These are phyloP conservation scores for Purshia tridentata DNA, from an alignment of 306 rosid species.

Conservation along the genomic window DNA sequence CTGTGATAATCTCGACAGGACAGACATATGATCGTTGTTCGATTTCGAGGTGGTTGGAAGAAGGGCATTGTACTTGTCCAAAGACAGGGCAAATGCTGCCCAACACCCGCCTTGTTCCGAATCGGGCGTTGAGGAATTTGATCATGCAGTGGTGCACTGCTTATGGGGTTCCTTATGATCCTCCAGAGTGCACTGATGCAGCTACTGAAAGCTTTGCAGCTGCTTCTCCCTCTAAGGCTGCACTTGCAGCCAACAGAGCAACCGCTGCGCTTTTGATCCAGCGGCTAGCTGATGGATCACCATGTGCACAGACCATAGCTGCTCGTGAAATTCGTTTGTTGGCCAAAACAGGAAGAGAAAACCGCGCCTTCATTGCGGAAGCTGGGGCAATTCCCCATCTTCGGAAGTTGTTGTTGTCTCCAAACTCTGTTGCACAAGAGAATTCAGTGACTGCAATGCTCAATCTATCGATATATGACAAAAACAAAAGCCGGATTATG, in stretches of 20 bases:
- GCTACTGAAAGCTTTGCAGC: conserved; percentile 48
- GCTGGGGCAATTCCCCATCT: conserved; percentile 93
- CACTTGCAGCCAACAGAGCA: conserved; percentile 72
- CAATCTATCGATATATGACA: conserved; percentile 77
- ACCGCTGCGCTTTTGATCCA: conserved; percentile 66
- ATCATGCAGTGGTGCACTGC: conserved; percentile 82
- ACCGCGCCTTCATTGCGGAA: conserved; percentile 87
- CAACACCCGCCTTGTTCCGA: conserved; percentile 60
- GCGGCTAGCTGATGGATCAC: conserved; percentile 63
- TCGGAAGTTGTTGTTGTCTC: conserved; percentile 55
- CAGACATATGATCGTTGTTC: conserved; percentile 85
- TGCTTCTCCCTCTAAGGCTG: conserved; percentile 70
- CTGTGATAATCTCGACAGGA: conserved; percentile 79
- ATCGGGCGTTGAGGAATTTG: conserved; percentile 80
- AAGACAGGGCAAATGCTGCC: conserved; percentile 89
- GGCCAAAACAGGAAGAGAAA: conserved; percentile 84
- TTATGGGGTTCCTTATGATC: conserved; percentile 74
- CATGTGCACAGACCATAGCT: conserved; percentile 62
- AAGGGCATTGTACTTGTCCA: conserved; percentile 86
- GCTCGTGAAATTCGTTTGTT: conserved; percentile 88
- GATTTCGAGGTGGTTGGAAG: conserved; percentile 90
- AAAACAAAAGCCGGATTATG: conserved; percentile 82
- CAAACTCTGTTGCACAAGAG: conserved; percentile 78
- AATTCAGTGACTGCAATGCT: conserved; percentile 94
- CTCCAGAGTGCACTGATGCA: conserved; percentile 48